These are phyloP conservation scores for Apiotrichum gamsii DNA, from an alignment of 1,284 basidiomycete genomes.

Conservation along the genomic window DNA sequence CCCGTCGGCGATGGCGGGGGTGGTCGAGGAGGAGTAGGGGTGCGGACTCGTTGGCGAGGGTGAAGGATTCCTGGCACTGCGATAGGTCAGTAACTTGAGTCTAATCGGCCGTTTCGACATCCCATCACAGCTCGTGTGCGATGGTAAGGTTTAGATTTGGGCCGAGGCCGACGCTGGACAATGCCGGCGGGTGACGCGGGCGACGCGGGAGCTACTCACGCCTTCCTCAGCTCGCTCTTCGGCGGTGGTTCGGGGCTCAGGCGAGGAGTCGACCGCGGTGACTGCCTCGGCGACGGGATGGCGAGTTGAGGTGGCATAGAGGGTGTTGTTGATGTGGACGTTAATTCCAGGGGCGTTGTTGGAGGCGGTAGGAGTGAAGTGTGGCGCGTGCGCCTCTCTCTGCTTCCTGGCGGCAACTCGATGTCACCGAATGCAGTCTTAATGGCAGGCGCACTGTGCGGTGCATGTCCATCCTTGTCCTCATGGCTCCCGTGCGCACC, in stretches of 20 bases:
- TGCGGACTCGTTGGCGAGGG: no score
- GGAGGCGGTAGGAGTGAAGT: constrained; percentile 5
- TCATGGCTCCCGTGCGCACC: no score
- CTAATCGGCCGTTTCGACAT: no score
- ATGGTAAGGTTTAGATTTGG: no score
- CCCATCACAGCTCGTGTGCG: no score
- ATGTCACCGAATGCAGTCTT: constrained; percentile 10
- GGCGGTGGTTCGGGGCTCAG: constrained; percentile 42
- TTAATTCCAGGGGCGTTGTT: not conserved
- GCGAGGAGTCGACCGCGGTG: not conserved
- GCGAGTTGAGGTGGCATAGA: no score
- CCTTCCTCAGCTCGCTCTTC: constrained; percentile 29
- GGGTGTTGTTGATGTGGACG: not conserved
- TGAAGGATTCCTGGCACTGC: no score
- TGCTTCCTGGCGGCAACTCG: not conserved
- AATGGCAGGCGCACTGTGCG: constrained; percentile 12
- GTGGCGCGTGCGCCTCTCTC: not conserved
- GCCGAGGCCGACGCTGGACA: no score
- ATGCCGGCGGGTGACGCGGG: no score
- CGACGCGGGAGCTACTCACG: constrained; percentile 21
- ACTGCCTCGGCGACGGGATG: not conserved
- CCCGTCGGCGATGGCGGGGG: not conserved
- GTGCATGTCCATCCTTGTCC: no score
- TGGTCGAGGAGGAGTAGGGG: no score
- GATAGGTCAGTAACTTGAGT: no score